Conservation (phyloP, 345 rosid species). For the Pugionium cornutum region DNA sequence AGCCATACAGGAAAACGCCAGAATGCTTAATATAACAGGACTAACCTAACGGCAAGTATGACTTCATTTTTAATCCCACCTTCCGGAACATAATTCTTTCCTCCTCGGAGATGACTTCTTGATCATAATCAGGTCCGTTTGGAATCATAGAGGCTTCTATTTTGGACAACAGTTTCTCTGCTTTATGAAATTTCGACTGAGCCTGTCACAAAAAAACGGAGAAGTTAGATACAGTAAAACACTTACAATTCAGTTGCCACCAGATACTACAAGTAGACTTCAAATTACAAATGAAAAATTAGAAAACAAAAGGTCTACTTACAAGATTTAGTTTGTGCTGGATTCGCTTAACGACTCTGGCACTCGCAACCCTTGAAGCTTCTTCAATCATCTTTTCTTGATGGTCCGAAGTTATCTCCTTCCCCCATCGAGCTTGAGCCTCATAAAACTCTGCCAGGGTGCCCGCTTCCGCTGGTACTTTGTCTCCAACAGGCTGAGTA, state of each 20-base stretch:
- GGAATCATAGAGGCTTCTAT: constrained; percentile 96
- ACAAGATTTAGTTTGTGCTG: constrained; percentile 85
- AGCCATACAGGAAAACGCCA: no score
- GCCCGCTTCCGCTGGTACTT: constrained; percentile 73
- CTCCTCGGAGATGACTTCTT: constrained; percentile 93
- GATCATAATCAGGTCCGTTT: constrained; percentile 94
- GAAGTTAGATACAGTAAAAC: constrained; percentile 14
- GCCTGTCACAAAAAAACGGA: constrained; percentile 52
- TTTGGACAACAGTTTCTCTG: constrained; percentile 80
- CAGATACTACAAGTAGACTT: constrained; percentile 8
- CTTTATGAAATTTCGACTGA: constrained; percentile 83
- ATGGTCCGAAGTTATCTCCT: constrained; percentile 69
- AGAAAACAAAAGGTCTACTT: constrained; percentile 40
- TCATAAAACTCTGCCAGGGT: constrained; percentile 95
- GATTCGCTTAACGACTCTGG: constrained; percentile 63
- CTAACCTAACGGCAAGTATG: constrained; percentile 88
- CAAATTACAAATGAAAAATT: background rate
- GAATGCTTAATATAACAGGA: constrained; percentile 6
- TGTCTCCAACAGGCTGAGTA: constrained; percentile 50
- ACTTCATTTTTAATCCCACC: constrained; percentile 92
- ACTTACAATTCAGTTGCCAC: constrained; percentile 2
- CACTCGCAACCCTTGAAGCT: constrained; percentile 66
- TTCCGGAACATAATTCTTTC: constrained; percentile 86
- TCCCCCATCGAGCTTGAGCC: constrained; percentile 96
- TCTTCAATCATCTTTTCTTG: constrained; percentile 89